Percentiles rank a stretch among this genome's conserved stretches.
Conservation (phyloP, 108 stramenopile genomes). For the Skeletonema menzelii region DNA sequence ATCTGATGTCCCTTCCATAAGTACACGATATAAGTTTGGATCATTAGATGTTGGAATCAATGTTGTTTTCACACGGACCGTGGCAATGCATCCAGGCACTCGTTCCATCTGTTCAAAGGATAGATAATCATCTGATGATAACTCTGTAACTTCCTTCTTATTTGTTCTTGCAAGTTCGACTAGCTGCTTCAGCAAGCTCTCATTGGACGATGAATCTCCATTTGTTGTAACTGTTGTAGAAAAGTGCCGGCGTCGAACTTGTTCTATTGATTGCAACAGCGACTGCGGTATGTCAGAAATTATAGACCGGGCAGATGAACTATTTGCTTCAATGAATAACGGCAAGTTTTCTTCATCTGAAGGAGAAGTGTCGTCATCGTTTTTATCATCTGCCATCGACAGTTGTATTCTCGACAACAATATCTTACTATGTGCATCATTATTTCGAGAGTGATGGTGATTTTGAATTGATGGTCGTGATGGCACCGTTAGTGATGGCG, state of each 20-base stretch:
- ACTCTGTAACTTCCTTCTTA: neutral
- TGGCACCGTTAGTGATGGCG: neutral
- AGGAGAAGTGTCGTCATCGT: neutral
- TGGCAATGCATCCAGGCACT: constrained; percentile 82
- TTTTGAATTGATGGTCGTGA: constrained; percentile 2
- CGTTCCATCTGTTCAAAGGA: constrained; percentile 24
- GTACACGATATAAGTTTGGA: constrained; percentile 36
- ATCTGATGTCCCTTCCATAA: constrained; percentile 63
- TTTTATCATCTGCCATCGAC: neutral
- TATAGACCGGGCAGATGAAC: constrained; percentile 7
- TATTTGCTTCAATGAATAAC: constrained; percentile 16
- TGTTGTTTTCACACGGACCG: constrained; percentile 58
- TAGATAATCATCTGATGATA: neutral
- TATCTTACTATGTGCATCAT: neutral
- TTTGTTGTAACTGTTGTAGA: neutral
- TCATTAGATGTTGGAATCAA: constrained; percentile 19
- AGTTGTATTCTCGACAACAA: neutral
- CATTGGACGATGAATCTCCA: constrained; percentile 6
- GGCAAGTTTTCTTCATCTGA: neutral
- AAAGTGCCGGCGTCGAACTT: constrained; percentile 7
- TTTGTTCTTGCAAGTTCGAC: constrained; percentile 26
- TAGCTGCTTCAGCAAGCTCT: constrained; percentile 20
- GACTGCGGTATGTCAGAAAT: constrained; percentile 11
- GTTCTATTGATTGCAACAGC: constrained; percentile 23
- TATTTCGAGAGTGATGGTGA: neutral